Evolutionary conservation across 2,329 filamentous ascomycete genomes (phyloP), one percentile per base, ranked within the genome.

Genomic region (Aureobasidium sp.): DNA sequence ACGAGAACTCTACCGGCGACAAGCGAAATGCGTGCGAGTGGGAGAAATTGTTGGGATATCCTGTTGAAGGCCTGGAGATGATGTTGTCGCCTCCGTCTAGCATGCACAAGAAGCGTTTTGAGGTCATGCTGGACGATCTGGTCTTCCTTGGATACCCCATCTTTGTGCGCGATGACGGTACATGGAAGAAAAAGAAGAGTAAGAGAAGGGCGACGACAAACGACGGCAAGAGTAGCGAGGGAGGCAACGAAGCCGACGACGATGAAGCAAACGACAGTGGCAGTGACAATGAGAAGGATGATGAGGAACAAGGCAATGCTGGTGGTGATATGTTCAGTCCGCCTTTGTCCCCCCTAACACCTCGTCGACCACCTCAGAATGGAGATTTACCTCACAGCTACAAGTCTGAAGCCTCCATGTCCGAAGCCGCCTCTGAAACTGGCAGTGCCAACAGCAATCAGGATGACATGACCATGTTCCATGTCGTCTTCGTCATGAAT

Each of bases 391-490:
- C 56, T n/a, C 27, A 25, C 25, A 63, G 55, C 44, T 63, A 52
- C 11, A 17, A 22, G 14, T 59, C 62, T 3, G 27, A 60, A 14
- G 36, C 53, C 22, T 11, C 45, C 42, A 48, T 55, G 34, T 60
- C 53, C 22, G 62, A 63, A 37, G 36, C 41, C n/a, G 66, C 65
- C n/a, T 72, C 64, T n/a, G 75, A 70, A 55, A 72, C 70, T 17
- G 63, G 66, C 8, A 73, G 72, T 27, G 70, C 65, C 20, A 63
- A 64, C 3, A 63, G 52, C 71, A 15, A 73, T 70, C 11, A 75
- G 74, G 56, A 63, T 41, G 87, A 89, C 71, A 92, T 97, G 89
- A 91, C 87, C 65, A 97, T 97, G 93, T 99, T 99, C 76, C 96
- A 97, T 73, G 84, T 97, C 12, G 91, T 97, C 27, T 97, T 97